These are phyloP conservation scores for Melastoma malabathricum DNA, from an alignment of 345 rosid species.

Conservation along the genomic window DNA sequence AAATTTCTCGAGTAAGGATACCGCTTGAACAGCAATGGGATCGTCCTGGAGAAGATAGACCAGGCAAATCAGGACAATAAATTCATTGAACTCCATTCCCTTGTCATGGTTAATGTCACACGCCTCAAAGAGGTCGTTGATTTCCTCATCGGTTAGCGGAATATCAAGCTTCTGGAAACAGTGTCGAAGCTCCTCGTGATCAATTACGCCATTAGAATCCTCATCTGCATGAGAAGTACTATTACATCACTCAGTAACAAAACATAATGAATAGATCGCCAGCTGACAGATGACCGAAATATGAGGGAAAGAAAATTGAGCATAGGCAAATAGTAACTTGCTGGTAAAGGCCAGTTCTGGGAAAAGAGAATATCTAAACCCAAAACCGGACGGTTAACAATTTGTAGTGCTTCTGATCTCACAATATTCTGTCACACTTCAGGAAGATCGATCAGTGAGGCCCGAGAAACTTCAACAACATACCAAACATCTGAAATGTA, in stretches of 20 bases:
- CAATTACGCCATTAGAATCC: slow-evolving; percentile 74
- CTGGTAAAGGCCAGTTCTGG: too few relatives aligned
- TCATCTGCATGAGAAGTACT: slow-evolving; percentile 37
- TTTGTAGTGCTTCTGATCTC: too few relatives aligned
- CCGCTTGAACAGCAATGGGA: slow-evolving; percentile 41
- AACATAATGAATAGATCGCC: neutral
- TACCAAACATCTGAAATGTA: slow-evolving; percentile 78
- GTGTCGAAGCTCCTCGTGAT: slow-evolving; percentile 59
- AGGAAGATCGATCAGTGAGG: neutral
- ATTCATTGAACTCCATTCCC: slow-evolving; percentile 81
- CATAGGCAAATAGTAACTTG: too few relatives aligned
- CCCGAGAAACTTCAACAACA: slow-evolving; percentile 3
- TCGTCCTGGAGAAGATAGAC: slow-evolving; percentile 75
- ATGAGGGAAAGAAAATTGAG: neutral
- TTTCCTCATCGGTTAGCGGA: slow-evolving; percentile 69
- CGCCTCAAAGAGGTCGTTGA: slow-evolving; percentile 58
- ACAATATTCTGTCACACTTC: neutral
- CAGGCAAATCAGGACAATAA: slow-evolving; percentile 85
- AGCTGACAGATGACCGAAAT: neutral
- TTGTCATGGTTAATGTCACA: slow-evolving; percentile 70
- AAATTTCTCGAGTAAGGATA: slow-evolving; percentile 20
- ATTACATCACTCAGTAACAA: neutral
- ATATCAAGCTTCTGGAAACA: slow-evolving; percentile 62
- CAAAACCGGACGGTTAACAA: too few relatives aligned
- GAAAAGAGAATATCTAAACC: too few relatives aligned